Evolutionary conservation across 139 green algal species (phyloP).

Genomic region (Chlorella sp.): DNA sequence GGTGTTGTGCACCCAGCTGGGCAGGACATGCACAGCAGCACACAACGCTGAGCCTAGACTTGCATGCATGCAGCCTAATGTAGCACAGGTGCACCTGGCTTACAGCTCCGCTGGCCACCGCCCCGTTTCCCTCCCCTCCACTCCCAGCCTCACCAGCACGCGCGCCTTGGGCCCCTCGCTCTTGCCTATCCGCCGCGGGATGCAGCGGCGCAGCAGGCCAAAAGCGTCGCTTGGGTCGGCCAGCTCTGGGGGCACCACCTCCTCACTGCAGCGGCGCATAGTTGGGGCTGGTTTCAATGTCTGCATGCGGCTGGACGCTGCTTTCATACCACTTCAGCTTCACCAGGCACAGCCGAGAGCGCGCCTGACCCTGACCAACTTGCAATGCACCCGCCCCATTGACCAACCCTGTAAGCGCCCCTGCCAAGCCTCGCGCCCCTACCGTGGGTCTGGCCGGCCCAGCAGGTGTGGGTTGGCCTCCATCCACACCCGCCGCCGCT

Average conservation of each 20-base stretch:
- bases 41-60: too few species aligned
- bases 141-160: slow-evolving; percentile 59
- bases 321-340: too few species aligned
- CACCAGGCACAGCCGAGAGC: too few species aligned
- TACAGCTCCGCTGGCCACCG: too few species aligned
- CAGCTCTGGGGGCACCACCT: slow-evolving; percentile 41
- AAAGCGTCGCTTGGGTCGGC: slow-evolving; percentile 36
- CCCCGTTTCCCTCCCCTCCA: too few species aligned
- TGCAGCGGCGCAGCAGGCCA: slow-evolving; percentile 47
- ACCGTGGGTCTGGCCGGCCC: slow-evolving; percentile 49
- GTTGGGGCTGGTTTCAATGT: background rate
- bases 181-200: slow-evolving; percentile 43
- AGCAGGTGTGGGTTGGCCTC: slow-evolving; percentile 55
- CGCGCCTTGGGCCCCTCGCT: slow-evolving; percentile 64
- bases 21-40: too few species aligned
- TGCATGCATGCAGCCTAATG: too few species aligned
- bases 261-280: slow-evolving; percentile 34
- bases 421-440: background rate
- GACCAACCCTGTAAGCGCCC: background rate
- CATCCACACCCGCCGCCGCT: slow-evolving; percentile 21
- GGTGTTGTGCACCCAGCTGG: too few species aligned
- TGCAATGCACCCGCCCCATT: background rate
- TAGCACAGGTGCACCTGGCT: too few species aligned
- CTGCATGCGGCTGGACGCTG: background rate
- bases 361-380: background rate